A percentile compares a stretch with the other conserved stretches of the same genome.
These are phyloP conservation scores for Priceomyces fermenticarens DNA, from an alignment of 805 yeast species.

Conservation along the genomic window DNA sequence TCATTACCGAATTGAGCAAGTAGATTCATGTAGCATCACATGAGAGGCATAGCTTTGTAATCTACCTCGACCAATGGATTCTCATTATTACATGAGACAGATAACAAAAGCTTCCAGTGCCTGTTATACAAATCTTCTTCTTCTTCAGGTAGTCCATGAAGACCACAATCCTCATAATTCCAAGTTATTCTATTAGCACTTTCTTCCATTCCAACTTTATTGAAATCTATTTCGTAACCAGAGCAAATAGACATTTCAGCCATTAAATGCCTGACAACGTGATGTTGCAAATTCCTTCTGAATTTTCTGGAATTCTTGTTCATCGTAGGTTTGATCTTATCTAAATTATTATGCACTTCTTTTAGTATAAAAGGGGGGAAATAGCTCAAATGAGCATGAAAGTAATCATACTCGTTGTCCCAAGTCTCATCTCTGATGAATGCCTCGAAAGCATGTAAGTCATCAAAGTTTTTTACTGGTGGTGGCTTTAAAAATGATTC, in stretches of 20 bases:
- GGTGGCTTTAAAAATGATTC: slow-evolving; percentile 37
- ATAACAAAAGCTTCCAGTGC: slow-evolving; percentile 64
- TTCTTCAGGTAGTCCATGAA: slow-evolving; percentile 51
- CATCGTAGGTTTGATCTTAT: slow-evolving; percentile 67
- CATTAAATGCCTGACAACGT: slow-evolving; percentile 66
- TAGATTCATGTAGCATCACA: neutral
- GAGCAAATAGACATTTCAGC: slow-evolving; percentile 61
- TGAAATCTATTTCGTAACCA: slow-evolving; percentile 56
- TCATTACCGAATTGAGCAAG: neutral
- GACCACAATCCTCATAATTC: slow-evolving; percentile 58
- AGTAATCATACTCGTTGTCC: slow-evolving; percentile 69
- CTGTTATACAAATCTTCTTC: slow-evolving; percentile 47
- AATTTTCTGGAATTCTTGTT: slow-evolving; percentile 71
- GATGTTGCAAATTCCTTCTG: slow-evolving; percentile 72
- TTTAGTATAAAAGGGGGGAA: slow-evolving; percentile 72
- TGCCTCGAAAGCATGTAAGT: slow-evolving; percentile 57
- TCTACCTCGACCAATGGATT: slow-evolving; percentile 67
- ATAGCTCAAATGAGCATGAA: slow-evolving; percentile 64
- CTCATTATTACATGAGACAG: slow-evolving; percentile 62
- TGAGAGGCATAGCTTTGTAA: slow-evolving; percentile 52
- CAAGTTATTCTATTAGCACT: slow-evolving; percentile 52
- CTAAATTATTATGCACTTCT: slow-evolving; percentile 66
- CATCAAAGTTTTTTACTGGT: slow-evolving; percentile 54
- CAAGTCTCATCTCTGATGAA: slow-evolving; percentile 70
- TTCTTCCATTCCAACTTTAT: slow-evolving; percentile 46